Conservation (phyloP, 768 basidiomycete species). For the Holtermanniella nyarrowii region DNA sequence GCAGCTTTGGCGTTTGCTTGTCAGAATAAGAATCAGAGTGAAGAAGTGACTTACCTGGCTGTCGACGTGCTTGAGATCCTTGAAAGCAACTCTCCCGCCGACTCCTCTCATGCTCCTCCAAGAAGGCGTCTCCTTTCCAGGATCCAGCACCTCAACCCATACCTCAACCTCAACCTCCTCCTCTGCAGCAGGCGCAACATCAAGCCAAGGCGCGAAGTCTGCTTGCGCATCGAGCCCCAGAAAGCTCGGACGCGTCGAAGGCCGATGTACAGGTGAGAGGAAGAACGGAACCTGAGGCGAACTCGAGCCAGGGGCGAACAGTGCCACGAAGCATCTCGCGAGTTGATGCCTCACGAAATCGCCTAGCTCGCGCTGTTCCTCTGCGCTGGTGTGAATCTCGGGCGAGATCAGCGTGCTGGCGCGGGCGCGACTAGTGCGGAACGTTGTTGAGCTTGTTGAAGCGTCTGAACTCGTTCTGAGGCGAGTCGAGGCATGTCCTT, state of each 20-base stretch:
- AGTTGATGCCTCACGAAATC: not conserved
- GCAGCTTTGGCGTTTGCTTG: not conserved
- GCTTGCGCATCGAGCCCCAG: conserved; percentile 49
- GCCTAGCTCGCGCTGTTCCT: not conserved
- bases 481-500: too few species aligned
- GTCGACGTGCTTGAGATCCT: conserved; percentile 9
- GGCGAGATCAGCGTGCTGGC: not conserved
- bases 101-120: conserved; percentile 17
- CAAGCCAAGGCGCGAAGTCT: conserved; percentile 53
- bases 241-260: conserved; percentile 76
- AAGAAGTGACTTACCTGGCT: not conserved
- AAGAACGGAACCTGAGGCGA: conserved; percentile 51
- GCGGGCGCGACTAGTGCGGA: too few species aligned
- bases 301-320: not conserved
- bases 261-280: conserved; percentile 65
- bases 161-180: conserved; percentile 51
- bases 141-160: conserved; percentile 27
- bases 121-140: too few species aligned
- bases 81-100: conserved; percentile 14
- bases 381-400: not conserved
- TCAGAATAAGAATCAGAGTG: not conserved
- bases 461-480: too few species aligned
- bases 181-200: conserved; percentile 43
- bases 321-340: not conserved
- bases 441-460: too few species aligned